Percentiles rank a stretch among this genome's conserved stretches.
These are phyloP conservation scores for Pichia sp. DNA, from an alignment of 1,139 yeast genomes.

Conservation along the genomic window DNA sequence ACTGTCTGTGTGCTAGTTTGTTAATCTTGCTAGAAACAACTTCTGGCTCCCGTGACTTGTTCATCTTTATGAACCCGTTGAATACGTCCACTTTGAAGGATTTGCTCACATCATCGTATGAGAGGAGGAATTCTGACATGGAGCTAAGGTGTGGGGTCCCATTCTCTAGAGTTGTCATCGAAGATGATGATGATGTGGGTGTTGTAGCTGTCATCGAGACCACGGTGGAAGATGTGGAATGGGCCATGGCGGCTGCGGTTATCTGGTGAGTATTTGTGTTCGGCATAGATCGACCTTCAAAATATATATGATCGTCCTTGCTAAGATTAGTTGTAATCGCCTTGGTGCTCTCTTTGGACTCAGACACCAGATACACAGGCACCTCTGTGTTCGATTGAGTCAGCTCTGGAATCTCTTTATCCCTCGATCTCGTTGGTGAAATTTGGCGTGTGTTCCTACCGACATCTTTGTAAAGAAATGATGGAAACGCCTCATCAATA, in stretches of 20 bases:
- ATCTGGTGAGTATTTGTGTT: not conserved
- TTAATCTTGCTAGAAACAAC: slow-evolving; percentile 16
- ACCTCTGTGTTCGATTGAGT: not conserved
- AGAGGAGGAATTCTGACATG: slow-evolving; percentile 25
- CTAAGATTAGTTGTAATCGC: slow-evolving; percentile 15
- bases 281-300: slow-evolving; percentile 25
- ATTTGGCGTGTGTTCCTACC: not conserved
- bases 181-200: not conserved
- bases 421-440: not conserved
- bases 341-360: slow-evolving; percentile 23
- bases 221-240: too few species aligned
- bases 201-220: too few species aligned
- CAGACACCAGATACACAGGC: slow-evolving; percentile 24
- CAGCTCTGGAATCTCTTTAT: not conserved
- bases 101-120: slow-evolving; percentile 27
- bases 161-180: not conserved
- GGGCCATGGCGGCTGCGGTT: not conserved
- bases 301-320: slow-evolving; percentile 20
- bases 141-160: not conserved
- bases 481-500: slow-evolving; percentile 25
- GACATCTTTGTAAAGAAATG: slow-evolving; percentile 11
- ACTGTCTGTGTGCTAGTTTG: not conserved
- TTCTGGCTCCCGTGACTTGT: slow-evolving; percentile 30
- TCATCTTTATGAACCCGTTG: slow-evolving; percentile 28
- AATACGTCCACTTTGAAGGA: slow-evolving; percentile 27